These are phyloP conservation scores for Saccharomycopsis fibuligera DNA, from an alignment of 805 yeast genomes.

Conservation along the genomic window DNA sequence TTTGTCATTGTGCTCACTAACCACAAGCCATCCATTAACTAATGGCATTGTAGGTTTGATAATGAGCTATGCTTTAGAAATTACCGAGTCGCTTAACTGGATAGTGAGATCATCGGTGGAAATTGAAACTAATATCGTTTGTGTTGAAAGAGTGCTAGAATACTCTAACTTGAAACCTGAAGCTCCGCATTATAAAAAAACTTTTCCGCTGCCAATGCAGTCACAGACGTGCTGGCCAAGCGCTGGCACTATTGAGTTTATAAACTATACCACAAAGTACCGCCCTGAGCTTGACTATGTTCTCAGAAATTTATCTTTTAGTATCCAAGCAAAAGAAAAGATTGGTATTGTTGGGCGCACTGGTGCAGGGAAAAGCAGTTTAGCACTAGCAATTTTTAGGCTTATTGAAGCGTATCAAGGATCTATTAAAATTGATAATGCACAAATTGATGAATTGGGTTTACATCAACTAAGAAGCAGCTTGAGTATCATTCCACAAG, in stretches of 20 bases:
- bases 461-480: conserved; percentile 47
- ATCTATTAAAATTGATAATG: conserved; percentile 45
- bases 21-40: conserved; percentile 37
- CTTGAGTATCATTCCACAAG: conserved; percentile 61
- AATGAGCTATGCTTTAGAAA: conserved; percentile 56
- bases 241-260: conserved; percentile 42
- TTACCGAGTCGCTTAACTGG: conserved; percentile 46
- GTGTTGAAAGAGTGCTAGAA: conserved; percentile 63
- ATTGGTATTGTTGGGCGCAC: conserved; percentile 76
- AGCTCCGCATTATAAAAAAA: too few relatives aligned
- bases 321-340: conserved; percentile 48
- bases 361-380: conserved; percentile 66
- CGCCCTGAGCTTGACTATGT: conserved; percentile 54
- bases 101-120: conserved; percentile 57
- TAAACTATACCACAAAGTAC: conserved; percentile 50
- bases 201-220: conserved; percentile 38
- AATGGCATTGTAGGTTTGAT: conserved; percentile 59
- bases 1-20: conserved; percentile 37
- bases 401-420: conserved; percentile 53
- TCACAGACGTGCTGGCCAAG: conserved; percentile 51
- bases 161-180: conserved; percentile 73
- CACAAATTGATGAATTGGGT: conserved; percentile 44
- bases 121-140: conserved; percentile 56
- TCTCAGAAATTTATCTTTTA: conserved; percentile 38
- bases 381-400: conserved; percentile 55